phyloP scores from a whole-genome alignment of 139 green algal genomes.

The Choricystis sp. region DNA sequence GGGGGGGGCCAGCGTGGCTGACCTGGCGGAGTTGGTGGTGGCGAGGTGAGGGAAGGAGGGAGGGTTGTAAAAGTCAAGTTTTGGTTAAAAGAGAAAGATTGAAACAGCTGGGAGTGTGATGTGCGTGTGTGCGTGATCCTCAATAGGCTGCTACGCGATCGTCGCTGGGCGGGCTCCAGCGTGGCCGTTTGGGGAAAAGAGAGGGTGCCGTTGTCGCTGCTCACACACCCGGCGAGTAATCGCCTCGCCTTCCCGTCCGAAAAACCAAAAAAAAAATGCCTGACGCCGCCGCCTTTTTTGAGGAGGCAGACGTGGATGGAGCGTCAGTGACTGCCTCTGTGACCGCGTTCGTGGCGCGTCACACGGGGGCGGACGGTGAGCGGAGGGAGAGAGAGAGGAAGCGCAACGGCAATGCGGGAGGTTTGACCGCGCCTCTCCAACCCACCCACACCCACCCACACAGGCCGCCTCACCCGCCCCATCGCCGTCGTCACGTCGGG shows the following conservation, averaged over 20 bases:
- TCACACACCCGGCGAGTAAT: too few species aligned
- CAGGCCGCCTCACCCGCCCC: slow-evolving; percentile 5
- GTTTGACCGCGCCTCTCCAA: background rate
- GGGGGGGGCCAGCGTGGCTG: background rate
- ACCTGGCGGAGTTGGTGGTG: background rate
- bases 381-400: background rate
- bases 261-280: too few species aligned
- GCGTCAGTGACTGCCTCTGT: background rate
- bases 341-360: background rate
- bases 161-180: too few species aligned
- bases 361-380: background rate
- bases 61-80: too few species aligned
- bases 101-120: too few species aligned
- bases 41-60: background rate
- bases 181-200: too few species aligned
- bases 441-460: background rate
- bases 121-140: too few species aligned
- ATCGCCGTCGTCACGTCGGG: slow-evolving; percentile 73
- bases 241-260: too few species aligned
- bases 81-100: too few species aligned
- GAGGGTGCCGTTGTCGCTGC: too few species aligned
- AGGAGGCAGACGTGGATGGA: background rate
- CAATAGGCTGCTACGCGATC: too few species aligned
- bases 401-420: background rate
- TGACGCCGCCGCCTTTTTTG: background rate